Conservation (phyloP, 1,139 yeast genomes). For the Debaryomyces sp. region DNA sequence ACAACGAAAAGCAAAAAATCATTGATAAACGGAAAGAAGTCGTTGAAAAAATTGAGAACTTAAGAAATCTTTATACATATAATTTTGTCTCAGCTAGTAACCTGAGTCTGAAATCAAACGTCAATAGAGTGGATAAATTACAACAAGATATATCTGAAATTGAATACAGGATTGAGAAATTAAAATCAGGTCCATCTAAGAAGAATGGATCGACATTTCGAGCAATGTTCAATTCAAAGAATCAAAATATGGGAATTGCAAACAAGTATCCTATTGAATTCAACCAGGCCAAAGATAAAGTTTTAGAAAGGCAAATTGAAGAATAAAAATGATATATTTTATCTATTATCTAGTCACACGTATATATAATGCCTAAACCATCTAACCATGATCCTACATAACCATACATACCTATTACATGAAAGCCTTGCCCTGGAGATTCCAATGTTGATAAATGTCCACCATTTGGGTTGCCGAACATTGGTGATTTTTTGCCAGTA, state of each 20-base stretch:
- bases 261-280: slow-evolving; percentile 66
- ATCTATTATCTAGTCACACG: slow-evolving; percentile 13
- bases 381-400: slow-evolving; percentile 69
- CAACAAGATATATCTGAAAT: slow-evolving; percentile 51
- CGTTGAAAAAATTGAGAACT: slow-evolving; percentile 28
- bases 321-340: slow-evolving; percentile 11
- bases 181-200: slow-evolving; percentile 44
- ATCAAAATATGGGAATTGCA: slow-evolving; percentile 25
- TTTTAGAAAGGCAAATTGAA: slow-evolving; percentile 52
- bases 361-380: slow-evolving; percentile 67
- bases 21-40: slow-evolving; percentile 36
- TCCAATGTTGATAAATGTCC: slow-evolving; percentile 64
- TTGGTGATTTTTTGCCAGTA: slow-evolving; percentile 52
- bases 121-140: slow-evolving; percentile 50
- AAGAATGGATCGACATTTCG: slow-evolving; percentile 4
- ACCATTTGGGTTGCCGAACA: slow-evolving; percentile 67
- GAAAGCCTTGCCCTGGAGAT: slow-evolving; percentile 57
- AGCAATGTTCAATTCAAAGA: slow-evolving; percentile 15
- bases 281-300: slow-evolving; percentile 65
- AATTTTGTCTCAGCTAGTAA: slow-evolving; percentile 24
- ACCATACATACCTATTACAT: slow-evolving; percentile 73
- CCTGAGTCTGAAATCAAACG: slow-evolving; percentile 27
- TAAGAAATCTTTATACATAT: slow-evolving; percentile 20
- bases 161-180: slow-evolving; percentile 39
- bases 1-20: slow-evolving; percentile 61